phyloP scores from a whole-genome alignment of 2,329 filamentous ascomycete genomes.

The Aspergillus puulaauensis region DNA sequence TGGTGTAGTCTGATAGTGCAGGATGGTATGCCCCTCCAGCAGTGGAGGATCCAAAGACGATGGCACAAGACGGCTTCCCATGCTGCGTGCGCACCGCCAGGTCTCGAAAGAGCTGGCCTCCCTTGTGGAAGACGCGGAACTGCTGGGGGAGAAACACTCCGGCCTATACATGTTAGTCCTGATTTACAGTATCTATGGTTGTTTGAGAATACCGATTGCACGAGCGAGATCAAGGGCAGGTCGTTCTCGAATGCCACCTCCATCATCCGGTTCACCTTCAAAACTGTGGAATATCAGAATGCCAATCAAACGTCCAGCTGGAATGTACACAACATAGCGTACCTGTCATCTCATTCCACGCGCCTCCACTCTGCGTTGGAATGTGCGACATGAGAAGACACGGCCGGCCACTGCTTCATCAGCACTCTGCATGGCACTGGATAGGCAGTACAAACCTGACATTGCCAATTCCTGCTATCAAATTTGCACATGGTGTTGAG shows the following conservation, averaged over 20 bases:
- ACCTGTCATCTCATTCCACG: conserved; percentile 46
- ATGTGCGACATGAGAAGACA: conserved; percentile 45
- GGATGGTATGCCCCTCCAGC: conserved; percentile 45
- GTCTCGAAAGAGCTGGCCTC: conserved; percentile 44
- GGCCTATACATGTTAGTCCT: conserved; percentile 23
- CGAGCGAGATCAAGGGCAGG: conserved; percentile 40
- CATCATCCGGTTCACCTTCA: conserved; percentile 40
- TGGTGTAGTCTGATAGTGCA: conserved; percentile 44
- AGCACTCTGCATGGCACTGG: background rate
- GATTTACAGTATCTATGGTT: background rate
- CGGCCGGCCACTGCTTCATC: conserved; percentile 28
- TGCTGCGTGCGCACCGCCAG: conserved; percentile 40
- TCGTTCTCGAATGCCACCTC: conserved; percentile 42
- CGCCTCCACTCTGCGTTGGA: conserved; percentile 43
- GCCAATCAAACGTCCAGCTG: background rate
- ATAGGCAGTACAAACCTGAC: conserved; percentile 20
- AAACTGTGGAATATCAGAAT: conserved; percentile 7
- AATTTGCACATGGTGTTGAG: conserved; percentile 38
- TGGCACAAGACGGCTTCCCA: conserved; percentile 42
- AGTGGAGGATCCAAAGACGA: conserved; percentile 48
- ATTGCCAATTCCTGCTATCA: conserved; percentile 41
- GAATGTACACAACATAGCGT: background rate
- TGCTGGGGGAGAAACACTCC: conserved; percentile 47
- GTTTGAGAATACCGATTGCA: conserved; percentile 32
- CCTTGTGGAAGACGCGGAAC: conserved; percentile 47